phyloP scores from a whole-genome alignment of 768 basidiomycete species.

The Hericium erinaceus region DNA sequence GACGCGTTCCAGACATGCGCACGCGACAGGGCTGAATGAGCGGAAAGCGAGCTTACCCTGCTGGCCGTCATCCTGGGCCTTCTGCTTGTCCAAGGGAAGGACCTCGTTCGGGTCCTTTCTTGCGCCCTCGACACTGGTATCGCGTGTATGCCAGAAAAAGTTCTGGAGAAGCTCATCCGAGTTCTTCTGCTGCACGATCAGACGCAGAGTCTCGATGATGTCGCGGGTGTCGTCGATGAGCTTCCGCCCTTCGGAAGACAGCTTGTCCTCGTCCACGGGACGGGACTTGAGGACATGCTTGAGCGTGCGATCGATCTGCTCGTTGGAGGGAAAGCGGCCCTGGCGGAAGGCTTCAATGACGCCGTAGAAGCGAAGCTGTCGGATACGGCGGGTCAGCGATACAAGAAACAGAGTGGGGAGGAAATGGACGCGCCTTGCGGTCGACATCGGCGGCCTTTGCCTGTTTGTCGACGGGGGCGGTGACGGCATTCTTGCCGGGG shows the following conservation, averaged over 20 bases:
- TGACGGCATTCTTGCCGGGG: slow-evolving; percentile 46
- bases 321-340: slow-evolving; percentile 71
- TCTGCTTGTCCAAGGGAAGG: slow-evolving; percentile 45
- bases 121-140: slow-evolving; percentile 33
- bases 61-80: slow-evolving; percentile 47
- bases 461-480: slow-evolving; percentile 51
- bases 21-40: background rate
- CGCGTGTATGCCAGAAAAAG: slow-evolving; percentile 75
- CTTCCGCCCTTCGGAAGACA: slow-evolving; percentile 69
- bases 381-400: background rate
- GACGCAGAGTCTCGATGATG: slow-evolving; percentile 65
- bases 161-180: slow-evolving; percentile 87
- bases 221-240: slow-evolving; percentile 72
- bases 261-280: slow-evolving; percentile 51
- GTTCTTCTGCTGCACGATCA: slow-evolving; percentile 79
- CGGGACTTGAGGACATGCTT: slow-evolving; percentile 50
- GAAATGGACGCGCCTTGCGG: slow-evolving; percentile 43
- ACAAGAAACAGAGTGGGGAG: no score
- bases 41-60: slow-evolving; percentile 35
- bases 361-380: slow-evolving; percentile 66
- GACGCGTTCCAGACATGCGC: background rate
- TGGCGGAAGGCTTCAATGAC: slow-evolving; percentile 73
- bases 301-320: slow-evolving; percentile 69
- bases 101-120: slow-evolving; percentile 33
- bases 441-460: slow-evolving; percentile 67